Evolutionary conservation across 768 basidiomycete genomes (phyloP).

Genomic region (Amanita molliuscula): DNA sequence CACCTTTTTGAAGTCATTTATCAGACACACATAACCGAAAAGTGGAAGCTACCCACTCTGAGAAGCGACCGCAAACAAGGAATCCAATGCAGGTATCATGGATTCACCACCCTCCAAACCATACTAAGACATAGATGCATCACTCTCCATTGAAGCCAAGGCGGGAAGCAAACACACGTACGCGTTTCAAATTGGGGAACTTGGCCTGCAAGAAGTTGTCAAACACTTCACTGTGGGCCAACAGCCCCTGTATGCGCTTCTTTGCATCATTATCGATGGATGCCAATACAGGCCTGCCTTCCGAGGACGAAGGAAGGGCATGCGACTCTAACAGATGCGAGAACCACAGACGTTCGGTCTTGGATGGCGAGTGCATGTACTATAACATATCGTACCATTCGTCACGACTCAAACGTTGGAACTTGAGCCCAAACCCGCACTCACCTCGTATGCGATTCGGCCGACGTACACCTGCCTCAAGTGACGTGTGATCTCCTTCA

Average conservation of each 20-base stretch:
- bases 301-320: slow-evolving; percentile 21
- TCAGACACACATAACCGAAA: neutral
- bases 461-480: slow-evolving; percentile 72
- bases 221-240: slow-evolving; percentile 70
- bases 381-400: slow-evolving; percentile 8
- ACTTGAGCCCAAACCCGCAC: neutral
- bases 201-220: slow-evolving; percentile 81
- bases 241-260: slow-evolving; percentile 51
- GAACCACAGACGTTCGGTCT: slow-evolving; percentile 85
- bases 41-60: slow-evolving; percentile 24
- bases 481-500: slow-evolving; percentile 61
- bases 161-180: slow-evolving; percentile 14
- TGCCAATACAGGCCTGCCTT: slow-evolving; percentile 19
- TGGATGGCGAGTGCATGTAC: slow-evolving; percentile 83
- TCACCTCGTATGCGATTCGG: slow-evolving; percentile 74
- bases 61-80: slow-evolving; percentile 60
- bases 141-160: neutral
- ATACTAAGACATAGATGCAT: slow-evolving; percentile 35
- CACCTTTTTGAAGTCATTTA: neutral
- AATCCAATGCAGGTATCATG: slow-evolving; percentile 83
- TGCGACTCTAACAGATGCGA: slow-evolving; percentile 73
- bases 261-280: slow-evolving; percentile 27
- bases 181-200: slow-evolving; percentile 79
- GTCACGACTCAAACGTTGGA: neutral
- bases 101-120: slow-evolving; percentile 91